Base-by-base conservation (phyloP, 331 rosid species). In the Quercus tomentella region DNA sequence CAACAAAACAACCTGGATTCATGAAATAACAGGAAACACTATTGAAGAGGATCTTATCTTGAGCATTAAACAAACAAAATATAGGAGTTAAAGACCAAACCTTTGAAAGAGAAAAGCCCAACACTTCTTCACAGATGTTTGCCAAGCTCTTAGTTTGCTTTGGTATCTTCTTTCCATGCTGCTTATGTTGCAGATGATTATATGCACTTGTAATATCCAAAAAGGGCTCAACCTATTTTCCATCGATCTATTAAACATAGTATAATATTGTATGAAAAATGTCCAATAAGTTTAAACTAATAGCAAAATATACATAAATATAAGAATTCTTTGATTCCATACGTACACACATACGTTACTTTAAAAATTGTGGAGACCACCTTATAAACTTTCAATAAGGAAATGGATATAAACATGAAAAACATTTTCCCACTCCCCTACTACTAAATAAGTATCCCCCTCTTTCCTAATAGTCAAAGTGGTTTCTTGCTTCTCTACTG, bases 21-120 rank as follows among this genome's bases (percentile, higher is more conserved):
- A 20, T 8, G 15, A 67, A 56, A 4, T 11, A 57, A 79, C 56
- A 72, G 23, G 18, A 56, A 56, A 4, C 15, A 33, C 9, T 45
- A 18, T 3, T 31, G 72, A 67, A 67, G 52, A 67, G 72, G 26
- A 9, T 10, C 26, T 20, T 67, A 33, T 33, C 51, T 33, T 3
- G 7, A 28, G 76, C 37, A 41, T 65, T 25, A 65, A 52, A 17
- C 81, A 31, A 63, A 67, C 30, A 55, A 70, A 74, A 35, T 56
- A 31, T 18, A 41, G 23, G 61, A 72, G 60, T 77, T 74, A 16
- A 70, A 51, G 31, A 76, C 65, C 91, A 87, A 85, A 93, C 98
- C 98, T 95, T 95, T 12, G 96, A 89, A 75, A 95, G 94, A 56
- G 96, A 71, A 70, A 88, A 77, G 74, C 91, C 97, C 87, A 92